phyloP scores from a whole-genome alignment of 2,329 filamentous ascomycete genomes.

The Ascochyta clinopodiicola region DNA sequence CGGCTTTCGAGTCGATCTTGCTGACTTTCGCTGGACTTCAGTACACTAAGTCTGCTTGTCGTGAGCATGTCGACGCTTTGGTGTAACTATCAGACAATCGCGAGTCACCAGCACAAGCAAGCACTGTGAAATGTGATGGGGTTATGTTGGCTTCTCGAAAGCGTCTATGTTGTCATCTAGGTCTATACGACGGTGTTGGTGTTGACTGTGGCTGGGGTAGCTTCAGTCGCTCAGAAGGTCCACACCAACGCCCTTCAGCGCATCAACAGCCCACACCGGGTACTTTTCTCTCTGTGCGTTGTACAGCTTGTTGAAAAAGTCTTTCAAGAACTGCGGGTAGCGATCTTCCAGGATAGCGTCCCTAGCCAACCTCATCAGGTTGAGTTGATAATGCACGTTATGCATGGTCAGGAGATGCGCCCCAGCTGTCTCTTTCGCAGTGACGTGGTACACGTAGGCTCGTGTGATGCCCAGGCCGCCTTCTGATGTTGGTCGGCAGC shows the following conservation, averaged over 20 bases:
- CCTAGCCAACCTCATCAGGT: conserved; percentile 78
- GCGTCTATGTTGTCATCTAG: background rate
- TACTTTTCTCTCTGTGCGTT: conserved; percentile 66
- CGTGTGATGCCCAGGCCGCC: conserved; percentile 82
- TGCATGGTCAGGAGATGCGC: conserved; percentile 88
- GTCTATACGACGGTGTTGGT: background rate
- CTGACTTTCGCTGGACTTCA: background rate
- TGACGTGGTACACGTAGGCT: conserved; percentile 90
- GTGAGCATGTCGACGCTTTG: too few relatives aligned
- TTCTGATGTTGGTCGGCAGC: conserved; percentile 71
- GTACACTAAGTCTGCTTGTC: background rate
- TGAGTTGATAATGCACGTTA: conserved; percentile 91
- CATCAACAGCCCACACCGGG: conserved; percentile 84
- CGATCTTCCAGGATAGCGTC: conserved; percentile 80
- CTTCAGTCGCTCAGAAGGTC: conserved; percentile 35
- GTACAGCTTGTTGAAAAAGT: conserved; percentile 81
- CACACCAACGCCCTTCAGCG: conserved; percentile 79
- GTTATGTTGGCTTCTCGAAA: background rate
- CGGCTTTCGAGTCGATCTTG: background rate
- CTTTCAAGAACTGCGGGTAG: conserved; percentile 77
- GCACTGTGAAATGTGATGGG: background rate
- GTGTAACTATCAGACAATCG: too few relatives aligned
- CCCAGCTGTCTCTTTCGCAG: conserved; percentile 92
- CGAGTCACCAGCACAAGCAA: too few relatives aligned
- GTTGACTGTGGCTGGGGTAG: background rate